phyloP scores from a whole-genome alignment of 345 rosid species.

The Physaria fendleri region DNA sequence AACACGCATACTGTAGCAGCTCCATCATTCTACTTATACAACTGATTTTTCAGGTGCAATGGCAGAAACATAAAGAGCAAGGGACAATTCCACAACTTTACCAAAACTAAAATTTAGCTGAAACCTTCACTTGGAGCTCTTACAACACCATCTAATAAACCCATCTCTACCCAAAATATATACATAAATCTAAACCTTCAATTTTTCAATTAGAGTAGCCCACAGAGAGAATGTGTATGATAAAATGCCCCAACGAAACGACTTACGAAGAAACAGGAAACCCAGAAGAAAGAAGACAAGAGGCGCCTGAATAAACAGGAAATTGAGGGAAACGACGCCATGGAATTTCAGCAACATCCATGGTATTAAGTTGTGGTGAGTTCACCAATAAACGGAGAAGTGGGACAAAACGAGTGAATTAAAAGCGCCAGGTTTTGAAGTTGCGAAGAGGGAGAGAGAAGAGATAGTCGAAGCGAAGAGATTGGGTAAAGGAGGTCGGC shows the following conservation, averaged over 20 bases:
- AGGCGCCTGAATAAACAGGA: slow-evolving; percentile 33
- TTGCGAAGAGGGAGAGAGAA: not conserved
- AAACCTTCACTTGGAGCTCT: not conserved
- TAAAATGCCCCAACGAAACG: slow-evolving; percentile 10
- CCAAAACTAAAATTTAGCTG: not conserved
- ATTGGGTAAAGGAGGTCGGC: not conserved
- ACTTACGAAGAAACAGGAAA: slow-evolving; percentile 52
- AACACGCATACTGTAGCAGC: too few relatives aligned
- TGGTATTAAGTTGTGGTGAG: slow-evolving; percentile 16
- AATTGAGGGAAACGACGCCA: slow-evolving; percentile 33
- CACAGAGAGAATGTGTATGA: slow-evolving; percentile 28
- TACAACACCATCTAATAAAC: not conserved
- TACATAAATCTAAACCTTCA: not conserved
- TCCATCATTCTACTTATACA: too few relatives aligned
- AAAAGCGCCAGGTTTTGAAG: not conserved
- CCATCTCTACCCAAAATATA: not conserved
- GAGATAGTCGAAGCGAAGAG: not conserved
- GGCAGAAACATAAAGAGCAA: not conserved
- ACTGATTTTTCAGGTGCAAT: too few relatives aligned
- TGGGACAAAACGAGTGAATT: not conserved
- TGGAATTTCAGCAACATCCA: slow-evolving; percentile 49
- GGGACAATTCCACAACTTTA: not conserved
- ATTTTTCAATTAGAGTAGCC: not conserved
- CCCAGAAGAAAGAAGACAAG: slow-evolving; percentile 34
- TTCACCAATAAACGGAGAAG: slow-evolving; percentile 21